Evolutionary conservation across 1,284 basidiomycete genomes (phyloP), one percentile per base, ranked within the genome.

Genomic region (Prillingera fragicola): DNA sequence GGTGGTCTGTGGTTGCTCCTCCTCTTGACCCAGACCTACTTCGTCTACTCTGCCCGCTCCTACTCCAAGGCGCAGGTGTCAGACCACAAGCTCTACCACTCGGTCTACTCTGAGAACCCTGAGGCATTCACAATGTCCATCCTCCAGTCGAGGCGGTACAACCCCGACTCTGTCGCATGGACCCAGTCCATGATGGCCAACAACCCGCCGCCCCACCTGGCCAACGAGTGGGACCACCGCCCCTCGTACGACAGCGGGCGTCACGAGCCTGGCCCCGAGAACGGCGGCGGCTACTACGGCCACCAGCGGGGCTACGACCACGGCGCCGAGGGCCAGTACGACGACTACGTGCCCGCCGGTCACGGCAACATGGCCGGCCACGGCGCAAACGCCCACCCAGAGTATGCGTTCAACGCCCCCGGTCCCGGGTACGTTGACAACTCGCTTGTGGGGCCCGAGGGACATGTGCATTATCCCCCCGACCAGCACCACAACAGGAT

Each of bases 1-100:
- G 84, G 77, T 17, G 85, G 80, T 4, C 72, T 91, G 15, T 94
- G 87, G 85, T 68, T 84, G 6, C 62, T 91, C 10, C 74, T 94
- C 23, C 80, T 78, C 18, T 73, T 85, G 42, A 74, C 85, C 41
- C 87, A 92, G 71, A 83, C 84, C 63, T 57, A 76, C 61, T 57
- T 59, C 67, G 42, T 65, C 45, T 62, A 46, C 50, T 77, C 90
- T 32, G 63, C 87, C 26, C 79, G 80, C 8, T 80, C 81, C 5
- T 95, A 91, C 69, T 79, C 82, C 9, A 73, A 75, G 14, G 78
- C 79, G 17, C 88, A 92, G 67, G 81, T 81, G 25, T 75, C 74
- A 24, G 87, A 89, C 63, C 87, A 89, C 67, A 79, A 79, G 52
- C 81, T 84, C 57, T 91, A 88, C 67, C 81, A 84, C 62, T 79